Evolutionary conservation across 805 yeast species (phyloP).

Genomic region (Yarrowia alimentaria): DNA sequence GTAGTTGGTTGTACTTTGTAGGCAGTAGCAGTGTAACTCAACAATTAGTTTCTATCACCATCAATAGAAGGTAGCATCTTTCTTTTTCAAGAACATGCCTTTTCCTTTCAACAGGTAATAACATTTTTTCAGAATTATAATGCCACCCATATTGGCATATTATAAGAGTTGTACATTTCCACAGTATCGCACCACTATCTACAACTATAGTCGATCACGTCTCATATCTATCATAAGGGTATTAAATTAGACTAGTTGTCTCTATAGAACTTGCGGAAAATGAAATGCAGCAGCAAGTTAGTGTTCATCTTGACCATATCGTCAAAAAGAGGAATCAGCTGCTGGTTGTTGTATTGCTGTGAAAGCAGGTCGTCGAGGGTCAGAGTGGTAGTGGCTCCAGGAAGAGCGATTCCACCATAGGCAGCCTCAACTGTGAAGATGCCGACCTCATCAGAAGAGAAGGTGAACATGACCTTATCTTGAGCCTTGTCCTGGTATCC

Average conservation of each 20-base stretch:
- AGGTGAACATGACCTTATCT: conserved; percentile 69
- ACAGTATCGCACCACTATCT: too few relatives aligned
- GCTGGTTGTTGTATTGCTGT: conserved; percentile 67
- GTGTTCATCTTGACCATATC: conserved; percentile 70
- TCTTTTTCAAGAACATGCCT: too few relatives aligned
- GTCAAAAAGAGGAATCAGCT: conserved; percentile 56
- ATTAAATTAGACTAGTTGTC: conserved; percentile 32
- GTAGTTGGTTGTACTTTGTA: too few relatives aligned
- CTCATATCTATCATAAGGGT: too few relatives aligned
- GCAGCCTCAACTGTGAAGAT: conserved; percentile 73
- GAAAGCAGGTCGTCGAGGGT: conserved; percentile 70
- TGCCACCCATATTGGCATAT: too few relatives aligned
- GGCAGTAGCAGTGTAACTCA: too few relatives aligned
- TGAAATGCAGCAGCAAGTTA: conserved; percentile 61
- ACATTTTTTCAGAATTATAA: too few relatives aligned
- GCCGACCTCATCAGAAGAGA: conserved; percentile 72
- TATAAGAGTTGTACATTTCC: too few relatives aligned
- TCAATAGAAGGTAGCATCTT: too few relatives aligned
- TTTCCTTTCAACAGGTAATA: too few relatives aligned
- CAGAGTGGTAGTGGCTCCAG: conserved; percentile 52
- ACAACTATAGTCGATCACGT: too few relatives aligned
- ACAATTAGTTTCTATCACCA: too few relatives aligned
- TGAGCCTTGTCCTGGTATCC: conserved; percentile 51
- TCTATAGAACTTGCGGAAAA: conserved; percentile 74
- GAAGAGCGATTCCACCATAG: conserved; percentile 58